Percentiles rank a stretch among this genome's conserved stretches.
These are phyloP conservation scores for Phytopythium vexans DNA, from an alignment of 352 stramenopile genomes.

Conservation along the genomic window DNA sequence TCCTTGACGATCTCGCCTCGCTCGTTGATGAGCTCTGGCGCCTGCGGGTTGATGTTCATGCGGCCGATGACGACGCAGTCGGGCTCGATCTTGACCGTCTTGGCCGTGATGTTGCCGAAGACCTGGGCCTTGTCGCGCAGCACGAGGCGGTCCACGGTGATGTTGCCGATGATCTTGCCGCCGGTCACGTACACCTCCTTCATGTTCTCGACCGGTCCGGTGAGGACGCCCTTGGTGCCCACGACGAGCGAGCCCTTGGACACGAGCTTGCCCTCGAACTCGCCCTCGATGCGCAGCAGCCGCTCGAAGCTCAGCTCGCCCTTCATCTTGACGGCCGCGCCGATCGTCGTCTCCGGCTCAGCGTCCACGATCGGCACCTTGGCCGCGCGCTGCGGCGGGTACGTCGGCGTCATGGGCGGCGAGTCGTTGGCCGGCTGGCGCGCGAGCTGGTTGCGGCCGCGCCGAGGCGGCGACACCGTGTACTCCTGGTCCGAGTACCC, in stretches of 20 bases:
- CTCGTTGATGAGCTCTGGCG: conserved; percentile 79
- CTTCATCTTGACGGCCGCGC: conserved; percentile 84
- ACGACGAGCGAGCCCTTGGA: conserved; percentile 89
- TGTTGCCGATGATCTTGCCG: conserved; percentile 85
- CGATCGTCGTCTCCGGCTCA: conserved; percentile 81
- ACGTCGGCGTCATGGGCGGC: conserved; percentile 60
- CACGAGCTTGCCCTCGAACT: conserved; percentile 87
- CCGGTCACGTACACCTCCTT: conserved; percentile 85
- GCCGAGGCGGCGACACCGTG: conserved; percentile 49
- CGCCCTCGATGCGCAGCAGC: conserved; percentile 85
- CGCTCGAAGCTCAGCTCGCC: conserved; percentile 89
- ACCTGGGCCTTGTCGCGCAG: conserved; percentile 84
- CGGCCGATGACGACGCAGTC: conserved; percentile 81
- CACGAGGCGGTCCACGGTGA: conserved; percentile 81
- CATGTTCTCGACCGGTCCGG: conserved; percentile 84
- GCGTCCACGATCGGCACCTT: conserved; percentile 75
- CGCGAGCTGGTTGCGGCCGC: conserved; percentile 45
- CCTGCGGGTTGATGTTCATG: conserved; percentile 88
- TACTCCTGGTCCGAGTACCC: conserved; percentile 65
- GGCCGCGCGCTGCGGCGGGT: conserved; percentile 31
- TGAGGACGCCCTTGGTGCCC: conserved; percentile 74
- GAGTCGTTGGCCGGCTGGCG: conserved; percentile 32
- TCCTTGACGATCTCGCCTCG: conserved; percentile 78
- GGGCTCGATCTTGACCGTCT: conserved; percentile 87
- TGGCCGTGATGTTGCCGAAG: conserved; percentile 89